phyloP scores from a whole-genome alignment of 495 filamentous ascomycete species.

The Tuber umbilicatum region DNA sequence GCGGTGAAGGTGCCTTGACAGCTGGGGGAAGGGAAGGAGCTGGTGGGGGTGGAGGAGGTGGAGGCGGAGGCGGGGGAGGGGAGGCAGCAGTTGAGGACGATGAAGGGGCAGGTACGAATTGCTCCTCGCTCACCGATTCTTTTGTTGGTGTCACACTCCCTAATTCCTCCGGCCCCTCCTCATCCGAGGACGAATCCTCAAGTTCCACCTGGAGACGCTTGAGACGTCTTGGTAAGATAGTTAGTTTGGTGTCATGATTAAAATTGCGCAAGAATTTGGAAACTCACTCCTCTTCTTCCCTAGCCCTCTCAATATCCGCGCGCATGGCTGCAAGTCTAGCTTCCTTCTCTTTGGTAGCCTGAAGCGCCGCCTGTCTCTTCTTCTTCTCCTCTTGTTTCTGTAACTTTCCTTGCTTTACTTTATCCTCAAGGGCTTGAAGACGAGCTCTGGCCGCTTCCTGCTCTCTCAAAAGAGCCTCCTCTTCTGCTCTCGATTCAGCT shows the following conservation, averaged over 20 bases:
- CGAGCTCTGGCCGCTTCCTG: slow-evolving; percentile 74
- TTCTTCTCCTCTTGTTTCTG: slow-evolving; percentile 88
- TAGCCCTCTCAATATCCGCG: slow-evolving; percentile 85
- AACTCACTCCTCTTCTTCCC: slow-evolving; percentile 61
- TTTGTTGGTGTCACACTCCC: slow-evolving; percentile 36
- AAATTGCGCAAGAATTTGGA: neutral
- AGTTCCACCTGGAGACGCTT: slow-evolving; percentile 71
- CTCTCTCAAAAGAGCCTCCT: slow-evolving; percentile 71
- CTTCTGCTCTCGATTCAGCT: slow-evolving; percentile 65
- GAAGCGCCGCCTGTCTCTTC: slow-evolving; percentile 76
- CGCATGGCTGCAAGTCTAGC: slow-evolving; percentile 73
- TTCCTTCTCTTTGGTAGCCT: slow-evolving; percentile 84
- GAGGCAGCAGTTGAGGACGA: slow-evolving; percentile 40
- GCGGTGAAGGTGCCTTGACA: slow-evolving; percentile 47
- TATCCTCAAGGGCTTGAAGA: slow-evolving; percentile 82
- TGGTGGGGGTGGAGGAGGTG: slow-evolving; percentile 46
- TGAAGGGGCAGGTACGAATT: slow-evolving; percentile 39
- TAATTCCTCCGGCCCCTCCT: slow-evolving; percentile 73
- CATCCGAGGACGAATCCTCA: slow-evolving; percentile 74
- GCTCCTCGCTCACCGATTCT: slow-evolving; percentile 28
- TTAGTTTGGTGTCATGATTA: neutral
- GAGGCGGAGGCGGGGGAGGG: slow-evolving; percentile 38
- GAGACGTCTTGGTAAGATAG: slow-evolving; percentile 29
- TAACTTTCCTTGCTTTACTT: slow-evolving; percentile 88
- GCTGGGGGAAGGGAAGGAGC: slow-evolving; percentile 46